These are phyloP conservation scores for Camelina sativa DNA, from an alignment of 345 rosid genomes.

Conservation along the genomic window DNA sequence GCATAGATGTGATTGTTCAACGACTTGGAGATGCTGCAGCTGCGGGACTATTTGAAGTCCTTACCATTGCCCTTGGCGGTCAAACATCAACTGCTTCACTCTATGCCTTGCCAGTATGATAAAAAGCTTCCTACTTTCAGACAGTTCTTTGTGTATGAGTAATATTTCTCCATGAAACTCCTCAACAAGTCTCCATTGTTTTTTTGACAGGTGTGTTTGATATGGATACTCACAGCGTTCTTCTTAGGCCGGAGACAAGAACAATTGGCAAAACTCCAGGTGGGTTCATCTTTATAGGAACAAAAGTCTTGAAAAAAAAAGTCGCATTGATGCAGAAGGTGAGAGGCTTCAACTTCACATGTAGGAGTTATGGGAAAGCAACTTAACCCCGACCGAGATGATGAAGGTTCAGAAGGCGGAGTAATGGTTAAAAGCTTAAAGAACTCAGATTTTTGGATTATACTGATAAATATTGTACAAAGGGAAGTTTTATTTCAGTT, in stretches of 20 bases:
- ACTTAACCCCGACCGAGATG: slow-evolving; percentile 6
- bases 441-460: slow-evolving; percentile 13
- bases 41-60: slow-evolving; percentile 82
- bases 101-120: slow-evolving; percentile 74
- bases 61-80: slow-evolving; percentile 68
- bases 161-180: not conserved
- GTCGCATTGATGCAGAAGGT: slow-evolving; percentile 34
- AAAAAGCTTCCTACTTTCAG: slow-evolving; percentile 8
- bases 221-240: slow-evolving; percentile 79
- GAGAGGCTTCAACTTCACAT: slow-evolving; percentile 31
- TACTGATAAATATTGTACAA: slow-evolving; percentile 25
- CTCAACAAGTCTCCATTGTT: slow-evolving; percentile 15
- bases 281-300: slow-evolving; percentile 44
- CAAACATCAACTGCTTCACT: slow-evolving; percentile 69
- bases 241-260: slow-evolving; percentile 75
- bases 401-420: slow-evolving; percentile 35
- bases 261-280: slow-evolving; percentile 66
- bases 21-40: slow-evolving; percentile 97
- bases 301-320: not conserved
- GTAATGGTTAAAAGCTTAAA: not conserved
- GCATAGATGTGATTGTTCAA: slow-evolving; percentile 90
- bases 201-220: slow-evolving; percentile 58
- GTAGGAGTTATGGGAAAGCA: slow-evolving; percentile 36
- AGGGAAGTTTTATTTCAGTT: not conserved
- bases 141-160: not conserved